Evolutionary conservation across 768 basidiomycete genomes (phyloP).

Genomic region (Trametes villosa): DNA sequence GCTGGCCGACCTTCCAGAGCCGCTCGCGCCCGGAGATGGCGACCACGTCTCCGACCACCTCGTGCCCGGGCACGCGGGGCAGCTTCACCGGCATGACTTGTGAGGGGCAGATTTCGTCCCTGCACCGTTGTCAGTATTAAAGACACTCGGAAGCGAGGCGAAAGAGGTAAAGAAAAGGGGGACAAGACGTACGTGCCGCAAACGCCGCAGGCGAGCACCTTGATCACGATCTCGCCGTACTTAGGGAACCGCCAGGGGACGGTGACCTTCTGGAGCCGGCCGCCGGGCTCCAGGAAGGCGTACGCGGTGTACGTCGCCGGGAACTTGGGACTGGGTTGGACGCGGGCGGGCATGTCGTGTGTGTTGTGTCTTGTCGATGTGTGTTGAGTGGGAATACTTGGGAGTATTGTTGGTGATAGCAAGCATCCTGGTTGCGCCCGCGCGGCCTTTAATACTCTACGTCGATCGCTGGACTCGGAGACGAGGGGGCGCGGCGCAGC

Average conservation of each 20-base stretch:
- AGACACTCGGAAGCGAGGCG: neutral
- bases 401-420: no score
- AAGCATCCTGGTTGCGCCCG: no score
- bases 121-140: neutral
- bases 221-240: conserved; percentile 31
- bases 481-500: no score
- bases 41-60: conserved; percentile 33
- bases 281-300: conserved; percentile 30
- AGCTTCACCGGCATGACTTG: conserved; percentile 20
- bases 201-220: conserved; percentile 34
- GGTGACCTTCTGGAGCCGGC: conserved; percentile 25
- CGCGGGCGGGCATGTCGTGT: conserved; percentile 14
- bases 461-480: no score
- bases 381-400: no score
- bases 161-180: neutral
- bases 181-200: conserved; percentile 30
- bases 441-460: no score
- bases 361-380: no score
- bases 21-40: conserved; percentile 25
- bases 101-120: conserved; percentile 26
- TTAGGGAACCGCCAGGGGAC: conserved; percentile 29
- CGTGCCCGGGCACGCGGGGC: conserved; percentile 36
- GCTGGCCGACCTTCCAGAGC: conserved; percentile 31
- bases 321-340: conserved; percentile 12
- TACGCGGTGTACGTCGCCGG: conserved; percentile 26